These are phyloP conservation scores for Trichomonas tenax DNA, from an alignment of 208 protist genomes.

Conservation along the genomic window DNA sequence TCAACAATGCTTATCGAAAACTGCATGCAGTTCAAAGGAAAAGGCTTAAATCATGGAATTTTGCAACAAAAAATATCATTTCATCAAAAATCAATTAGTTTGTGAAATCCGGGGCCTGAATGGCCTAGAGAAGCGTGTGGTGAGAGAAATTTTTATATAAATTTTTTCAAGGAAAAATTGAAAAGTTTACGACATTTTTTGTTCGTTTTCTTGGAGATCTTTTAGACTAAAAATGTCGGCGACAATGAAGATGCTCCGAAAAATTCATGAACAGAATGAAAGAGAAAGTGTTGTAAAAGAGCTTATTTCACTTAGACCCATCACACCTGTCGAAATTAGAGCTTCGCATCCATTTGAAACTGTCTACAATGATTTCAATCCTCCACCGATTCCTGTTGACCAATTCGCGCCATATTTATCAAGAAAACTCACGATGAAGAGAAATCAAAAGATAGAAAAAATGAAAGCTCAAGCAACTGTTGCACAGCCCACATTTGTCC, in stretches of 20 bases:
- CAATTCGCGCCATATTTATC: conserved; percentile 12
- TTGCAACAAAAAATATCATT: too few species aligned
- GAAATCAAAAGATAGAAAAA: not conserved
- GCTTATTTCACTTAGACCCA: not conserved
- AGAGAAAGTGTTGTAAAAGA: not conserved
- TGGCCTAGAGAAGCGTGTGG: too few species aligned
- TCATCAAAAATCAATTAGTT: too few species aligned
- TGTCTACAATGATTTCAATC: not conserved
- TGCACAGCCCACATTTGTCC: not conserved
- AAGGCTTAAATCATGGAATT: too few species aligned
- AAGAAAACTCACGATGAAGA: not conserved
- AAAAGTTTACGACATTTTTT: not conserved
- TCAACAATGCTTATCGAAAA: too few species aligned
- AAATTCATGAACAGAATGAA: not conserved
- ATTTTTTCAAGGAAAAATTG: not conserved
- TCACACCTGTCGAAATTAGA: not conserved
- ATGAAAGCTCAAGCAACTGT: not conserved
- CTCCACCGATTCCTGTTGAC: not conserved
- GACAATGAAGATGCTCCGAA: not conserved
- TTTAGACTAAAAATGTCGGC: not conserved
- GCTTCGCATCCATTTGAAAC: not conserved
- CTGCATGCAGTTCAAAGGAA: too few species aligned
- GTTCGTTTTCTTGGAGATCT: not conserved
- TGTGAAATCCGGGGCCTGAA: too few species aligned
- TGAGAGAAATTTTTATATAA: not conserved